A percentile compares a stretch with the other conserved stretches of the same genome.
Conservation (phyloP, 441 rosid genomes). For the Codiaeum variegatum region DNA sequence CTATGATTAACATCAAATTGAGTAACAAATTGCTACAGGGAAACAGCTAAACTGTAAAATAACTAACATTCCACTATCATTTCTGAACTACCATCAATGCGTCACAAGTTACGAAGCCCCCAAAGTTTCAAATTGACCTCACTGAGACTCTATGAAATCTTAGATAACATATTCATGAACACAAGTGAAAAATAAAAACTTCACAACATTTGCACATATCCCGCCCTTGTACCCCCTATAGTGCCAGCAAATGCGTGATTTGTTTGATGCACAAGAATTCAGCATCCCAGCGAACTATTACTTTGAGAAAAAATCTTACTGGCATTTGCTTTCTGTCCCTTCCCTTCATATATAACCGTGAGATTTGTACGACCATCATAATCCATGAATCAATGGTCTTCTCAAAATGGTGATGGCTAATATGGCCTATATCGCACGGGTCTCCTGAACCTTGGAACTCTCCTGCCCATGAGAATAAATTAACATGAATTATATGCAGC, state of each 20-base stretch:
- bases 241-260: not conserved
- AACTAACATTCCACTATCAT: constrained; percentile 46
- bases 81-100: not conserved
- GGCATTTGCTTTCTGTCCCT: constrained; percentile 13
- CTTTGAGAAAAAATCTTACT: constrained; percentile 2
- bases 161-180: constrained; percentile 1
- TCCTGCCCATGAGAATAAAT: constrained; percentile 46
- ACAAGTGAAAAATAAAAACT: not conserved
- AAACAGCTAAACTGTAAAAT: not conserved
- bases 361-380: not conserved
- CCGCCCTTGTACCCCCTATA: constrained; percentile 1
- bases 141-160: not conserved
- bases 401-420: not conserved
- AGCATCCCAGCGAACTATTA: constrained; percentile 3
- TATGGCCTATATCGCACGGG: constrained; percentile 20
- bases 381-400: constrained; percentile 9
- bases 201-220: constrained; percentile 15
- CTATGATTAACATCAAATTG: not conserved
- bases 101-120: not conserved
- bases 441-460: constrained; percentile 74
- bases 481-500: not conserved
- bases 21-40: not conserved
- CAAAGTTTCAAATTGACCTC: not conserved
- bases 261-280: constrained; percentile 8
- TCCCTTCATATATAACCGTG: not conserved